Evolutionary conservation across 306 rosid genomes (phyloP).

Genomic region (Sindora glabra): DNA sequence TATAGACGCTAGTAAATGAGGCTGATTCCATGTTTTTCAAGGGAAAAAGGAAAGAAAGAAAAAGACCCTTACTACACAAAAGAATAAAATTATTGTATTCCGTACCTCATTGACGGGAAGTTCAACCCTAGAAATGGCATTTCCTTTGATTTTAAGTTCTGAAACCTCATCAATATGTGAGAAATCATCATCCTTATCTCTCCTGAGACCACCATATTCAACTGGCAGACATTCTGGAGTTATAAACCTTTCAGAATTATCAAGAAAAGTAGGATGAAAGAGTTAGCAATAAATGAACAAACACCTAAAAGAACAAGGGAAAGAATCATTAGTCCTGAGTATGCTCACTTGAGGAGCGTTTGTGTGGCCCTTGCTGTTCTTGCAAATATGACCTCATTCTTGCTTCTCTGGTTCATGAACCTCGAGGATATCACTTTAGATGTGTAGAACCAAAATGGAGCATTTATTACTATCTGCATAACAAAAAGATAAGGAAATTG

Average conservation of each 20-base stretch:
- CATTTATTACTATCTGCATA: conserved; percentile 58
- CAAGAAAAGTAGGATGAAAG: too few relatives aligned
- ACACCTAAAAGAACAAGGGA: not conserved
- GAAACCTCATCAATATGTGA: too few relatives aligned
- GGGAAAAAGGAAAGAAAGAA: too few relatives aligned
- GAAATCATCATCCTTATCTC: too few relatives aligned
- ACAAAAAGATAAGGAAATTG: not conserved
- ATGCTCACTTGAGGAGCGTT: conserved; percentile 72
- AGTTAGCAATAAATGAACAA: not conserved
- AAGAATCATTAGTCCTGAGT: not conserved
- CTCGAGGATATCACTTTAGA: conserved; percentile 43
- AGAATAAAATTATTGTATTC: not conserved
- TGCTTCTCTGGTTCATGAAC: conserved; percentile 40
- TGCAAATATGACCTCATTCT: conserved; percentile 49
- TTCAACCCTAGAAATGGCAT: conserved; percentile 29
- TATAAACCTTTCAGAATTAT: too few relatives aligned
- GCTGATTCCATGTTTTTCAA: too few relatives aligned
- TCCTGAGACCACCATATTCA: too few relatives aligned
- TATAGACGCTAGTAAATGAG: too few relatives aligned
- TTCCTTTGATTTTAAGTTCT: conserved; percentile 32
- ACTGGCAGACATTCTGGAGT: too few relatives aligned
- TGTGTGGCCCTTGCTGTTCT: conserved; percentile 47
- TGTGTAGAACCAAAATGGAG: conserved; percentile 78
- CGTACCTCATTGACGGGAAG: conserved; percentile 54
- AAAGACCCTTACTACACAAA: too few relatives aligned